Evolutionary conservation across 176 grass and related monocot species (phyloP).

Genomic region (Aegilops bicornis): DNA sequence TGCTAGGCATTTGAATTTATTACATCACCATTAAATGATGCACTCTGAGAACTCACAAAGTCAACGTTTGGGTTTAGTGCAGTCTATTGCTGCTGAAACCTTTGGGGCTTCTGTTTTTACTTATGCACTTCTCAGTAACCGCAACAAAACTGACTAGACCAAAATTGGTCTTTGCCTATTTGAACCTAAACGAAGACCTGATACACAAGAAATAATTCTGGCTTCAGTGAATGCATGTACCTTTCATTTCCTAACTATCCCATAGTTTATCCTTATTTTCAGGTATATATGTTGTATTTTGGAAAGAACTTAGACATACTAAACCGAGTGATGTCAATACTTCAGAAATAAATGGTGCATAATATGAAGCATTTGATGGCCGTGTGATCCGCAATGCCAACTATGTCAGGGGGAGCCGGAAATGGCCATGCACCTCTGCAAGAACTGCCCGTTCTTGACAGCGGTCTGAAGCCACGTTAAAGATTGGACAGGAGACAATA

Average conservation of each 20-base stretch:
- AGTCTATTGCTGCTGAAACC: background rate
- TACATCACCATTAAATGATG: background rate
- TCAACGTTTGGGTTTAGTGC: background rate
- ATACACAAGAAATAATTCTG: background rate
- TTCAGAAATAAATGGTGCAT: background rate
- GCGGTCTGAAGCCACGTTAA: background rate
- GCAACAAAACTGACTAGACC: constrained; percentile 1
- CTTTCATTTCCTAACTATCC: background rate
- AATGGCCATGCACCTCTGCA: background rate
- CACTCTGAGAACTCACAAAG: background rate
- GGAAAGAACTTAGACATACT: background rate
- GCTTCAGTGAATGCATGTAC: background rate
- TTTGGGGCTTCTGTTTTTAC: background rate
- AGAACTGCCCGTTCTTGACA: background rate
- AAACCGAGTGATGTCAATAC: background rate
- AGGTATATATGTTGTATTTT: constrained; percentile 1
- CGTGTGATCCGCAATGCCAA: background rate
- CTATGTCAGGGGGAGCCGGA: background rate
- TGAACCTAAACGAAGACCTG: background rate
- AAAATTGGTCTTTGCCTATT: background rate
- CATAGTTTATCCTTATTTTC: background rate
- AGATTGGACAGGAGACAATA: background rate
- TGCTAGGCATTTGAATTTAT: constrained; percentile 1
- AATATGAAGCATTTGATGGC: background rate
- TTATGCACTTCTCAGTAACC: constrained; percentile 1